A percentile compares a stretch with the other conserved stretches of the same genome.
phyloP scores from a whole-genome alignment of 202 grass and related monocot species.

The Zizania palustris region DNA sequence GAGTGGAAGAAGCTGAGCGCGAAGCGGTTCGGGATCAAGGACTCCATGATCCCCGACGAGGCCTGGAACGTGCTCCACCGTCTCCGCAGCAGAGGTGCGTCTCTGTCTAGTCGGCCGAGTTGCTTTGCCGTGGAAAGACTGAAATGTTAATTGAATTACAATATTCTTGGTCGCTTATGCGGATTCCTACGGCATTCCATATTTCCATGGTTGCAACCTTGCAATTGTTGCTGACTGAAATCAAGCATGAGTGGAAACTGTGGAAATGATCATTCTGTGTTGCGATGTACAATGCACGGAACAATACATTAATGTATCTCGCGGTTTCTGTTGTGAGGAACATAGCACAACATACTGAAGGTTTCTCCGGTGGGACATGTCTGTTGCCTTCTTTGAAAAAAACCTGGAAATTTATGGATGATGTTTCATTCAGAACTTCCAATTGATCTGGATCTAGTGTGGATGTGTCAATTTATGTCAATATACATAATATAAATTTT shows the following conservation, averaged over 20 bases:
- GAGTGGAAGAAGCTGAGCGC: constrained; percentile 68
- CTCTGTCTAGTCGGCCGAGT: background rate
- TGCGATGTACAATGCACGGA: too few relatives aligned
- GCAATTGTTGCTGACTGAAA: background rate
- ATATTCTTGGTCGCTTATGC: background rate
- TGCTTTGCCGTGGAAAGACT: background rate
- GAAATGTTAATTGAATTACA: background rate
- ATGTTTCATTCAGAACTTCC: too few relatives aligned
- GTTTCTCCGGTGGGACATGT: too few relatives aligned
- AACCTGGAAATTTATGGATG: too few relatives aligned
- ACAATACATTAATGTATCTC: too few relatives aligned
- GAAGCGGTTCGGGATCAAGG: constrained; percentile 63
- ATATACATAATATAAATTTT: background rate
- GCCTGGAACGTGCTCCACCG: constrained; percentile 61
- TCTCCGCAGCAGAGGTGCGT: constrained; percentile 61
- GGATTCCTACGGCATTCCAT: background rate
- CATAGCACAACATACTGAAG: too few relatives aligned
- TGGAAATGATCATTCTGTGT: background rate
- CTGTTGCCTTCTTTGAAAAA: too few relatives aligned
- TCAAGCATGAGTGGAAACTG: background rate
- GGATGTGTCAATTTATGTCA: too few relatives aligned
- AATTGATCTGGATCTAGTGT: too few relatives aligned
- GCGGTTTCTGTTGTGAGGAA: too few relatives aligned
- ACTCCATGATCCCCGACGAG: constrained; percentile 68
- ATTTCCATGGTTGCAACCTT: background rate